These are phyloP conservation scores for Kwoniella dejecticola DNA, from an alignment of 768 basidiomycete genomes.

Conservation along the genomic window DNA sequence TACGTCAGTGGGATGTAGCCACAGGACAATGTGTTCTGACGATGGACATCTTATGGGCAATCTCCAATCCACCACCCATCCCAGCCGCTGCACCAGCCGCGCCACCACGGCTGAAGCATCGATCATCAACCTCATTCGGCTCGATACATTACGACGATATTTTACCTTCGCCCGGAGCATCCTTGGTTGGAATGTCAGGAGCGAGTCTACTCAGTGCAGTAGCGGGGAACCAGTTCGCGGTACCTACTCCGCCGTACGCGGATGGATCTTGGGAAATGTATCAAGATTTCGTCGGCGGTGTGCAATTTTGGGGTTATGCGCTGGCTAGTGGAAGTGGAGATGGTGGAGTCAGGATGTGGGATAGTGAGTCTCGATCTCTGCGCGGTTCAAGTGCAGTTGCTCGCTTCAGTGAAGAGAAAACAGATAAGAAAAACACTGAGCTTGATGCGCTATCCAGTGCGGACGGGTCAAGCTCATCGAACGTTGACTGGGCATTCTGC, in stretches of 20 bases:
- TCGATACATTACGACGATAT: slow-evolving; percentile 50
- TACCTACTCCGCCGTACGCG: slow-evolving; percentile 81
- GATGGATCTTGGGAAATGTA: slow-evolving; percentile 95
- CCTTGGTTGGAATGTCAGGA: slow-evolving; percentile 49
- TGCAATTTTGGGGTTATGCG: slow-evolving; percentile 98
- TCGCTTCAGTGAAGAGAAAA: too few relatives aligned
- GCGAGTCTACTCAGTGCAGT: slow-evolving; percentile 58
- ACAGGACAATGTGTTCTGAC: slow-evolving; percentile 98
- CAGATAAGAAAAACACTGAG: too few relatives aligned
- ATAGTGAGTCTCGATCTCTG: slow-evolving; percentile 67
- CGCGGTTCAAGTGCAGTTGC: too few relatives aligned
- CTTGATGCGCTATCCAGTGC: slow-evolving; percentile 63
- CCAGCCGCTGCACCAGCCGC: slow-evolving; percentile 18
- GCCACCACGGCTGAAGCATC: slow-evolving; percentile 36
- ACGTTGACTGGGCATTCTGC: slow-evolving; percentile 89
- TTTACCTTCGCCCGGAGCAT: slow-evolving; percentile 43
- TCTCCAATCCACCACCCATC: slow-evolving; percentile 73
- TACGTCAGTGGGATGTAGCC: slow-evolving; percentile 95
- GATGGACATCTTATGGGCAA: slow-evolving; percentile 99
- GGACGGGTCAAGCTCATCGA: slow-evolving; percentile 93
- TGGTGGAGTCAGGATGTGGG: slow-evolving; percentile 98
- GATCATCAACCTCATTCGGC: slow-evolving; percentile 51
- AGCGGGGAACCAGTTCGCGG: slow-evolving; percentile 67
- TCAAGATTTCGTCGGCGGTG: slow-evolving; percentile 93
- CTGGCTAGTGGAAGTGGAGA: slow-evolving; percentile 96